Evolutionary conservation across 192 early-diverging fungal species (phyloP), one percentile per base, ranked within the genome.

Genomic region (Diversispora epigaea): DNA sequence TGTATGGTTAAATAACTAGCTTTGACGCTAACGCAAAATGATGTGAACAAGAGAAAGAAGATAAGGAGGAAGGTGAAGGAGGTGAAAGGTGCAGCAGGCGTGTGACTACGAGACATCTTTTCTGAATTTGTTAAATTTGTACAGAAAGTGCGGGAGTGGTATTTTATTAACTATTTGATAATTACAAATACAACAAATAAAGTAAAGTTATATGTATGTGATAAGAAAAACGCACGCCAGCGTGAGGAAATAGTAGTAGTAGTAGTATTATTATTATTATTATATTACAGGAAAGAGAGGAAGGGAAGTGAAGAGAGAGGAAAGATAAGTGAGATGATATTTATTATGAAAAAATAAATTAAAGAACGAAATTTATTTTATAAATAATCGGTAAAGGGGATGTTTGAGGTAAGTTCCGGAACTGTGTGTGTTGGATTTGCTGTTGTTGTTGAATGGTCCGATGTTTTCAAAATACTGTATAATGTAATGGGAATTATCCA

Each of bases 141-240:
- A 40, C 52, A 21, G 52, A 54, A 43, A 32, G 57, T 43, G 39
- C 54, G 54, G 40, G 40, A 50, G 57, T 71, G 32, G 32, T 6
- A 17, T 64, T 49, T 67, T 67, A 22, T 21, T 49, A n/a, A 25
- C 21, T 49, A 49, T 15, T 19, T 25, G 19, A 21, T 11, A 67
- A 65, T 45, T 15, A 39, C 25, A 17, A 40, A 44, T 17, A 4
- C 50, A 47, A 67, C 14, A 67, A 67, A 67, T 46, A 15, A 14
- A 12, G 40, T 22, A 22, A 9, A 50, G 22, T 10, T 12, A 5
- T 17, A 47, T 49, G 10, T 67, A 3, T 25, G 3, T 41, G 47
- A 47, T 19, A 49, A 49, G 21, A 46, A 61, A n/a, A 45, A 21
- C 22, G 32, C 71, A 73, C 71, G 71, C 71, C 71, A 73, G 71